Conservation (phyloP, 2,329 filamentous ascomycete genomes). For the Shiraia sp. region DNA sequence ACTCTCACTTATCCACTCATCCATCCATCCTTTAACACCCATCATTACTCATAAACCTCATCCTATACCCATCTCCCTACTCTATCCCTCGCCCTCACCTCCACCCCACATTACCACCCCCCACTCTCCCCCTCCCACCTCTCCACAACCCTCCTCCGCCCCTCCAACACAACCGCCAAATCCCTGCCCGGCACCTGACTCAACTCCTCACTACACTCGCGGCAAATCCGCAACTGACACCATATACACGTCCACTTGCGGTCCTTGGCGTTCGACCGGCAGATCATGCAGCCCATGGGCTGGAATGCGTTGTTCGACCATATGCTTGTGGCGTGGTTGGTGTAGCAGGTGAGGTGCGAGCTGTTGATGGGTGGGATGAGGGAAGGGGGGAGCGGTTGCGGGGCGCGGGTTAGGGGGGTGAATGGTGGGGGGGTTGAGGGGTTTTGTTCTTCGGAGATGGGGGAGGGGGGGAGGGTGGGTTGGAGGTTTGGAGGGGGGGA, state of each 20-base stretch:
- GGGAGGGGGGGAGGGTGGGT: conserved; percentile 2
- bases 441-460: background rate
- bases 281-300: conserved; percentile 44
- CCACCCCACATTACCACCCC: no score
- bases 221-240: conserved; percentile 43
- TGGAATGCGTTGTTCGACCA: conserved; percentile 38
- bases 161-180: conserved; percentile 22
- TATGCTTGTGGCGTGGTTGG: conserved; percentile 28
- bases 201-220: conserved; percentile 32
- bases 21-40: no score
- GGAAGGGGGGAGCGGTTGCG: conserved; percentile 13
- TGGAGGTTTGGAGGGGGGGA: conserved; percentile 3
- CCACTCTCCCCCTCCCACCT: conserved; percentile 2
- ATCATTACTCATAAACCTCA: no score
- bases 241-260: conserved; percentile 41
- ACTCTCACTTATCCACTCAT: no score
- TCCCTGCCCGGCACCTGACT: conserved; percentile 19
- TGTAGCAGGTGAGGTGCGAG: conserved; percentile 39
- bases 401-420: conserved; percentile 24
- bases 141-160: conserved; percentile 5
- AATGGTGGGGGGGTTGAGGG: conserved; percentile 15
- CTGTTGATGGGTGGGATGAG: conserved; percentile 34
- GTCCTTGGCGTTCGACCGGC: conserved; percentile 27
- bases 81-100: no score
- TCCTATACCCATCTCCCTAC: no score